phyloP scores from a whole-genome alignment of 177 flowering plant species.

The Vitis hybrid region DNA sequence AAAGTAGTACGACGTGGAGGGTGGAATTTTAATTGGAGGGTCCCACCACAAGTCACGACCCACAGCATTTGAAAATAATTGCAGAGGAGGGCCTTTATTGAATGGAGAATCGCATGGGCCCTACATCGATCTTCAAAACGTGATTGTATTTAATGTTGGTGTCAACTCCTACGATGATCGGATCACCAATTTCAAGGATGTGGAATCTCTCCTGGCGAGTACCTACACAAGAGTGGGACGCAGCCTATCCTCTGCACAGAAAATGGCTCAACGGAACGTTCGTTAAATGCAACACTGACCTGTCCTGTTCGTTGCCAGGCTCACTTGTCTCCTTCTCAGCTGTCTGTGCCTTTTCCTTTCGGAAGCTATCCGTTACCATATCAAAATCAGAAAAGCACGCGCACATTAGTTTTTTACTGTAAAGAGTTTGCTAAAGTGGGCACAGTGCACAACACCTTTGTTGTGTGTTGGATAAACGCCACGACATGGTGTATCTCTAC shows the following conservation, averaged over 20 bases:
- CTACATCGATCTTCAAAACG: conserved; percentile 3
- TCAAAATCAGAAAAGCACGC: conserved; percentile 26
- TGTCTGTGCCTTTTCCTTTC: not conserved
- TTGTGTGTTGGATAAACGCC: not conserved
- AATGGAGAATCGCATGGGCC: not conserved
- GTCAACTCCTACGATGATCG: no score
- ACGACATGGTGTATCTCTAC: no score
- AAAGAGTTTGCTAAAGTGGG: conserved; percentile 19
- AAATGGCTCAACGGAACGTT: not conserved
- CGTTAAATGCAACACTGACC: conserved; percentile 9
- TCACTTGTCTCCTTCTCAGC: conserved; percentile 6
- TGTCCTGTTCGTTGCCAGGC: conserved; percentile 9
- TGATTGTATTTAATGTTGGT: not conserved
- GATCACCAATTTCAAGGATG: no score
- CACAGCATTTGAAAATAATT: not conserved
- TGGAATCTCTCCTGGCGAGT: no score
- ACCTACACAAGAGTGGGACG: not conserved
- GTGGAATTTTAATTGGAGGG: not conserved
- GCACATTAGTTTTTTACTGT: conserved; percentile 20
- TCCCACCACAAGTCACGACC: not conserved
- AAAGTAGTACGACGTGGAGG: no score
- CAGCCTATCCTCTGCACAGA: not conserved
- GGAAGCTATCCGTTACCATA: not conserved
- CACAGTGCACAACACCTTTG: conserved; percentile 16
- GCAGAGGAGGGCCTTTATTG: not conserved